These are phyloP conservation scores for Gossypium trilobum DNA, from an alignment of 441 rosid species.

Conservation along the genomic window DNA sequence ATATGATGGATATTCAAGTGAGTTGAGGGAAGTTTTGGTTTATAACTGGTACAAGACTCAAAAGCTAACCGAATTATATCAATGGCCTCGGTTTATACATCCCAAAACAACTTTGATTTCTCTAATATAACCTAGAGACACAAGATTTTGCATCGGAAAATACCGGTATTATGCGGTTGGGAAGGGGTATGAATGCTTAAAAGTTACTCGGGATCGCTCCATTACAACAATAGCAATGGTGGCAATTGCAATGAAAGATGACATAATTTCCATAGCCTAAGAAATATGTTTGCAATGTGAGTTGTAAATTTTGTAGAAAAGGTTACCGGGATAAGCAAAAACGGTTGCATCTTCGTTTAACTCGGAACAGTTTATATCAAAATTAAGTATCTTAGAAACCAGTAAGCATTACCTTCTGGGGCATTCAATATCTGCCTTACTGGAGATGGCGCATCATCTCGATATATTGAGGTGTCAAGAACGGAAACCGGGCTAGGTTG, in stretches of 20 bases:
- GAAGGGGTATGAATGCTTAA: not conserved
- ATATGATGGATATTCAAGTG: slow-evolving; percentile 13
- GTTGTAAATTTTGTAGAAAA: not conserved
- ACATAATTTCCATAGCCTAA: not conserved
- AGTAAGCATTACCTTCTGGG: slow-evolving; percentile 33
- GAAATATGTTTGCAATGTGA: not conserved
- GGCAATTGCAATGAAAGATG: not conserved
- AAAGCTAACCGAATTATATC: not conserved
- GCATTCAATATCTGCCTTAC: slow-evolving; percentile 34
- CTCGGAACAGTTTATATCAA: not conserved
- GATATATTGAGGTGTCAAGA: slow-evolving; percentile 47
- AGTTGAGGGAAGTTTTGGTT: not conserved
- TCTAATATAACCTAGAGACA: not conserved
- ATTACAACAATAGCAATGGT: not conserved
- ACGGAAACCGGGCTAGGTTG: slow-evolving; percentile 89
- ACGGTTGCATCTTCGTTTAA: not conserved
- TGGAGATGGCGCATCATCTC: slow-evolving; percentile 51
- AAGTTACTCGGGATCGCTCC: not conserved
- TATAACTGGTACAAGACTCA: too few relatives aligned
- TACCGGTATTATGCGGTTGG: not conserved
- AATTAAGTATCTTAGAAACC: not conserved
- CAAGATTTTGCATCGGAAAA: not conserved
- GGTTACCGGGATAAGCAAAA: not conserved
- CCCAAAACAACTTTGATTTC: not conserved
- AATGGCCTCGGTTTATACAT: not conserved